phyloP scores from a whole-genome alignment of 1,284 basidiomycete genomes.

The Pterula multifida region DNA sequence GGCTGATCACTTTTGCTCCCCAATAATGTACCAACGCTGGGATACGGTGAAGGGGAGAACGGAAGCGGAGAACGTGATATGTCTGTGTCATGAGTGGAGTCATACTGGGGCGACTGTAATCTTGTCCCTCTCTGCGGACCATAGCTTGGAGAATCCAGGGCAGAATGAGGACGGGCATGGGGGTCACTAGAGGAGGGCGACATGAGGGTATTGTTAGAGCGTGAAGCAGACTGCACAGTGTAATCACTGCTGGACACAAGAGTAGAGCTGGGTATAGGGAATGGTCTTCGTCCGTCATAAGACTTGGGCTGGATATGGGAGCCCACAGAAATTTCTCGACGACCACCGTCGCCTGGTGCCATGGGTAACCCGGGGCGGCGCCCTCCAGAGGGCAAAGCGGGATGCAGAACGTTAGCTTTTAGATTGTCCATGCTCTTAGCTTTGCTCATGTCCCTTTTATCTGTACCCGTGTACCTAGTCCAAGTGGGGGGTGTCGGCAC shows the following conservation, averaged over 20 bases:
- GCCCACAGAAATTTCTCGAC: neutral
- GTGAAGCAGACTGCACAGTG: neutral
- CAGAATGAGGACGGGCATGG: slow-evolving; percentile 46
- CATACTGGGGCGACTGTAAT: slow-evolving; percentile 23
- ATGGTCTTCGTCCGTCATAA: slow-evolving; percentile 18
- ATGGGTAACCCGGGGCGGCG: slow-evolving; percentile 13
- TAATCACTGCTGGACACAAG: neutral
- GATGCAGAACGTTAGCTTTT: slow-evolving; percentile 19
- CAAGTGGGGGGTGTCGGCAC: slow-evolving; percentile 13
- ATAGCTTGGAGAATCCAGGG: slow-evolving; percentile 34
- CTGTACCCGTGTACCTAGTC: slow-evolving; percentile 25
- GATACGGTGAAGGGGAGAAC: neutral
- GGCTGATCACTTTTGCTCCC: neutral
- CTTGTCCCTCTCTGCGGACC: slow-evolving; percentile 27
- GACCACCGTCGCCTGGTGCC: neutral
- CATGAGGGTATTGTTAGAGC: slow-evolving; percentile 16
- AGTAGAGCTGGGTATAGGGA: neutral
- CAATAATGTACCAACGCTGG: neutral
- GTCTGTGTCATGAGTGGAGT: slow-evolving; percentile 15
- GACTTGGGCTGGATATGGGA: slow-evolving; percentile 10
- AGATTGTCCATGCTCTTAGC: slow-evolving; percentile 53
- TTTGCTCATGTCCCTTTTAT: slow-evolving; percentile 16
- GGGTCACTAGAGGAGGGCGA: slow-evolving; percentile 33
- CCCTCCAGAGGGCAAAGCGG: slow-evolving; percentile 23
- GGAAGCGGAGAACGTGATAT: neutral